Conservation (phyloP, 202 grass and related monocot species). For the Alloteropsis angusta region DNA sequence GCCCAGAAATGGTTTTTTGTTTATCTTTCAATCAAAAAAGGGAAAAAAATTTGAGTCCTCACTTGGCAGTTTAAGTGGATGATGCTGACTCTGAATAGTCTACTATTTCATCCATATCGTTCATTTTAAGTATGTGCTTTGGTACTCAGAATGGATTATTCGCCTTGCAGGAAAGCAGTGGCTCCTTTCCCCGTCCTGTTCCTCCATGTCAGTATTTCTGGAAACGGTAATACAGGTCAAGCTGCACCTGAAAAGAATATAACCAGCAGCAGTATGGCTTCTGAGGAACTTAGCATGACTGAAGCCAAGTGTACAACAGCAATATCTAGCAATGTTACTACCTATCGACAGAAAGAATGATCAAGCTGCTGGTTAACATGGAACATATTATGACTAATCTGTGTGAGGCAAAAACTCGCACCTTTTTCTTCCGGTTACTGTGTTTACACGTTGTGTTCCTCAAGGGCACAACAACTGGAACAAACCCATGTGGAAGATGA, state of each 20-base stretch:
- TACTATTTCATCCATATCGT: not conserved
- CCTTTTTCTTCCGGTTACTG: not conserved
- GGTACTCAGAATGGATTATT: conserved; percentile 3
- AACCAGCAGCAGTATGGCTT: conserved; percentile 29
- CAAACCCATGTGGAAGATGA: conserved; percentile 40
- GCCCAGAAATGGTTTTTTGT: not conserved
- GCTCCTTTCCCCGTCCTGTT: not conserved
- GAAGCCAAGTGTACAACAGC: conserved; percentile 36
- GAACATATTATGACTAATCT: conserved; percentile 37
- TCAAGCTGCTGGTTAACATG: conserved; percentile 34
- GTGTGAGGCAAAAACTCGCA: conserved; percentile 13
- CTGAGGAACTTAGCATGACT: conserved; percentile 41
- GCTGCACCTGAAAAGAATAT: conserved; percentile 40
- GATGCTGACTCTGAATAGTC: not conserved
- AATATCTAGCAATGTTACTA: conserved; percentile 35
- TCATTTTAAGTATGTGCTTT: not conserved
- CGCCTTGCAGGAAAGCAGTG: conserved; percentile 9
- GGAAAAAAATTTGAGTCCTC: not conserved
- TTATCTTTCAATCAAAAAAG: not conserved
- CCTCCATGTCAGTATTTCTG: not conserved
- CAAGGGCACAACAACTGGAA: conserved; percentile 41
- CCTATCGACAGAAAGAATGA: conserved; percentile 45
- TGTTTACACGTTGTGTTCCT: conserved; percentile 11
- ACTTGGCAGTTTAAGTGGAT: not conserved
- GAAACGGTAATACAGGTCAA: conserved; percentile 19